Percentiles rank a stretch among this genome's conserved stretches.
These are phyloP conservation scores for Ochetophila trinervis DNA, from an alignment of 306 rosid species.

Conservation along the genomic window DNA sequence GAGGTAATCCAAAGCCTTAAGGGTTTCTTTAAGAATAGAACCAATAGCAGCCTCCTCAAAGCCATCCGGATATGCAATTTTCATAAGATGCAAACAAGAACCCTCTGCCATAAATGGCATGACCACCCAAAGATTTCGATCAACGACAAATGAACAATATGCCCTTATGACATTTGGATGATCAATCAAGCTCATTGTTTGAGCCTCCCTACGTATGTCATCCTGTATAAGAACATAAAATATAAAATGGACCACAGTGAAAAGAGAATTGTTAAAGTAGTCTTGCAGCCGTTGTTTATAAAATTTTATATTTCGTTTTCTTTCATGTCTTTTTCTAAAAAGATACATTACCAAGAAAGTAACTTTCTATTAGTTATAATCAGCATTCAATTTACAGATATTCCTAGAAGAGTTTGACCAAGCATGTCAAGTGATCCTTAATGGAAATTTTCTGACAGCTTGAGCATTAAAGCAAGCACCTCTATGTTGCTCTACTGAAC, in stretches of 20 bases:
- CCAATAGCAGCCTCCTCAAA: slow-evolving; percentile 85
- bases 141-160: slow-evolving; percentile 89
- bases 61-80: slow-evolving; percentile 81
- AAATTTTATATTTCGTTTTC: not conserved
- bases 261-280: not conserved
- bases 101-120: slow-evolving; percentile 99
- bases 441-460: not conserved
- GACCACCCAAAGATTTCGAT: slow-evolving; percentile 77
- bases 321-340: not conserved
- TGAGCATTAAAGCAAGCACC: not conserved
- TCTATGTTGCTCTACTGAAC: no score
- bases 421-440: not conserved
- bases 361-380: not conserved
- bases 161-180: slow-evolving; percentile 85
- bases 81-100: slow-evolving; percentile 93
- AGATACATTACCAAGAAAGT: not conserved
- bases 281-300: not conserved
- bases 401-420: not conserved
- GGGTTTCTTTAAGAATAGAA: slow-evolving; percentile 78
- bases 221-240: slow-evolving; percentile 40
- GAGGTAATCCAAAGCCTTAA: slow-evolving; percentile 86
- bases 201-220: slow-evolving; percentile 79
- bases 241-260: slow-evolving; percentile 1
- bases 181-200: slow-evolving; percentile 89
- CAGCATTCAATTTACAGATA: not conserved